Evolutionary conservation across 371 early-diverging fungal species (phyloP).

Genomic region (Mortierella sp.): DNA sequence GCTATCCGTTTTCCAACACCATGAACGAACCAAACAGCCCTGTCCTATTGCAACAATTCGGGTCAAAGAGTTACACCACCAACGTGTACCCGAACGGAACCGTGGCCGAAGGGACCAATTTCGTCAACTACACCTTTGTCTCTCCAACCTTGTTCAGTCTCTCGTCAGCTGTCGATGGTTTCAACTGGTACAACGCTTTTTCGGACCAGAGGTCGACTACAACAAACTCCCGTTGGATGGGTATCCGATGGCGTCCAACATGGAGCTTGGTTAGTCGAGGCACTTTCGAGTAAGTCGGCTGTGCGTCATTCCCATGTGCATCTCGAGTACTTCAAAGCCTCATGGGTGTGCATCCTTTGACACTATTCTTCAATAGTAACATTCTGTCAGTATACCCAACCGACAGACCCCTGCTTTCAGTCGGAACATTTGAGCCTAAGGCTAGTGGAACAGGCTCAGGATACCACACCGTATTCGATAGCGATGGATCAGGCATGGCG

Average conservation of each 20-base stretch:
- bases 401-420: conserved; percentile 15
- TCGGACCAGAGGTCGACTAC: conserved; percentile 2
- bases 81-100: conserved; percentile 29
- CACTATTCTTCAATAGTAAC: no score
- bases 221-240: conserved; percentile 26
- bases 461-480: conserved; percentile 28
- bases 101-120: conserved; percentile 11
- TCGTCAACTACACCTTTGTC: background rate
- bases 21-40: conserved; percentile 7
- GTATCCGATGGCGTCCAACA: conserved; percentile 28
- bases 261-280: background rate
- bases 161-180: conserved; percentile 6
- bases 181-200: conserved; percentile 27
- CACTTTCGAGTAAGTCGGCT: conserved; percentile 30
- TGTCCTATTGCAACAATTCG: conserved; percentile 30
- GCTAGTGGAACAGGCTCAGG: conserved; percentile 18
- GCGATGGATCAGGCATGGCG: conserved; percentile 6
- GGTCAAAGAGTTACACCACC: conserved; percentile 18
- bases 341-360: background rate
- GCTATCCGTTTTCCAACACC: conserved; percentile 1
- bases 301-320: no score
- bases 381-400: conserved; percentile 14
- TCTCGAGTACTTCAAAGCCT: background rate
- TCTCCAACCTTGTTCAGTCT: conserved; percentile 20
- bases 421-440: conserved; percentile 19